Evolutionary conservation across 805 yeast genomes (phyloP).

Genomic region (Vanderwaltozyma polyspora): DNA sequence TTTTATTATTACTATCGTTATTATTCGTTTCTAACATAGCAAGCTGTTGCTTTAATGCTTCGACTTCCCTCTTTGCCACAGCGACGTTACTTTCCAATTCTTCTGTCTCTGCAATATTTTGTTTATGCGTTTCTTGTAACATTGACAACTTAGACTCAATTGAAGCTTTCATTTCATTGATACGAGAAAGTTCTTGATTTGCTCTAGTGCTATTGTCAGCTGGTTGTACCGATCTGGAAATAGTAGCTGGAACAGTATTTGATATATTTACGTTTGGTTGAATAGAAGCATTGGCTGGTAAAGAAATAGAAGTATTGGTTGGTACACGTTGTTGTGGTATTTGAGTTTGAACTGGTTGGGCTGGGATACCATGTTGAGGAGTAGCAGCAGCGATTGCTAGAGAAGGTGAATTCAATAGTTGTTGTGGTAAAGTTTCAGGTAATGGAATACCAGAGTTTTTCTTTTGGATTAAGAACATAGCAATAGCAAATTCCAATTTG

Average conservation of each 20-base stretch:
- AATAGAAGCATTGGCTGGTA: neutral
- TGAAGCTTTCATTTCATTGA: conserved; percentile 50
- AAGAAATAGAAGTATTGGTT: neutral
- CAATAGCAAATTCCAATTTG: conserved; percentile 76
- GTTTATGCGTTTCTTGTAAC: conserved; percentile 61
- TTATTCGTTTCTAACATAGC: conserved; percentile 69
- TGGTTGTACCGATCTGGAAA: conserved; percentile 41
- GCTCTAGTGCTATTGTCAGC: neutral
- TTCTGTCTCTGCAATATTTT: conserved; percentile 66
- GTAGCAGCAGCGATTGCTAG: neutral
- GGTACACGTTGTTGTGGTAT: neutral
- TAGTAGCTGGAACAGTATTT: neutral
- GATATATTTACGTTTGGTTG: too few relatives aligned
- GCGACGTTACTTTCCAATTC: conserved; percentile 54
- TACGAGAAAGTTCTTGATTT: conserved; percentile 1
- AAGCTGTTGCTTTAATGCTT: conserved; percentile 58
- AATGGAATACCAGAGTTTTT: conserved; percentile 50
- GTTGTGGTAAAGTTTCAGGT: conserved; percentile 25
- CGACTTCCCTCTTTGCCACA: conserved; percentile 53
- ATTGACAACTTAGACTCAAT: conserved; percentile 60
- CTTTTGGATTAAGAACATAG: conserved; percentile 83
- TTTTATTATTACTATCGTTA: conserved; percentile 55
- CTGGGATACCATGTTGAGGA: too few relatives aligned
- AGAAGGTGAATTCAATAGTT: conserved; percentile 6
- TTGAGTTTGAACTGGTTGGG: too few relatives aligned